These are phyloP conservation scores for Kluyveromyces siamensis DNA, from an alignment of 805 yeast species.

Conservation along the genomic window DNA sequence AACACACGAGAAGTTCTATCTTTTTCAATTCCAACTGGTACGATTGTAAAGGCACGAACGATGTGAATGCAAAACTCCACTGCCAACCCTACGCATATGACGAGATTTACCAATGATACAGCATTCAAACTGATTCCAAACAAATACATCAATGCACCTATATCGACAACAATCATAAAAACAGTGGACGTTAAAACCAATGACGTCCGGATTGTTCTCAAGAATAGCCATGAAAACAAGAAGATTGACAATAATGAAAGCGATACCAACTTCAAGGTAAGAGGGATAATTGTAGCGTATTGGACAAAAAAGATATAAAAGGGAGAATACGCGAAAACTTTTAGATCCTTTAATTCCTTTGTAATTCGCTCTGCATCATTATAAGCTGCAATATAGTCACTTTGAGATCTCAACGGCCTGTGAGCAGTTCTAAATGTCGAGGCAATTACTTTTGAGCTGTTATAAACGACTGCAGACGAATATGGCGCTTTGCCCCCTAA, in stretches of 20 bases:
- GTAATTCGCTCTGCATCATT: constrained; percentile 61
- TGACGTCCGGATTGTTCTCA: constrained; percentile 63
- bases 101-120: constrained; percentile 75
- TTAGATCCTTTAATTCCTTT: constrained; percentile 44
- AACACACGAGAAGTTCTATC: constrained; percentile 32
- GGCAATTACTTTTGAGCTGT: constrained; percentile 37
- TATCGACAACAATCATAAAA: constrained; percentile 52
- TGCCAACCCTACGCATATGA: constrained; percentile 88
- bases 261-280: constrained; percentile 46
- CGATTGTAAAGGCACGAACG: constrained; percentile 61
- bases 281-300: constrained; percentile 54
- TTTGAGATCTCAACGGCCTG: constrained; percentile 67
- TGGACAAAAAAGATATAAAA: constrained; percentile 91
- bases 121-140: constrained; percentile 80
- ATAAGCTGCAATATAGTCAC: constrained; percentile 76
- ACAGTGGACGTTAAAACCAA: constrained; percentile 49
- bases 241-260: constrained; percentile 47
- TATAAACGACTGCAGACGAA: constrained; percentile 44
- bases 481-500: constrained; percentile 95
- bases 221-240: constrained; percentile 41
- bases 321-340: constrained; percentile 83
- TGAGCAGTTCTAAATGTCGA: constrained; percentile 78
- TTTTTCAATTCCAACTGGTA: constrained; percentile 27
- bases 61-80: constrained; percentile 91
- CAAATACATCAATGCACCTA: constrained; percentile 72